Evolutionary conservation across 495 filamentous ascomycete species (phyloP), one percentile per base, ranked within the genome.

Genomic region (Choiromyces venosus): DNA sequence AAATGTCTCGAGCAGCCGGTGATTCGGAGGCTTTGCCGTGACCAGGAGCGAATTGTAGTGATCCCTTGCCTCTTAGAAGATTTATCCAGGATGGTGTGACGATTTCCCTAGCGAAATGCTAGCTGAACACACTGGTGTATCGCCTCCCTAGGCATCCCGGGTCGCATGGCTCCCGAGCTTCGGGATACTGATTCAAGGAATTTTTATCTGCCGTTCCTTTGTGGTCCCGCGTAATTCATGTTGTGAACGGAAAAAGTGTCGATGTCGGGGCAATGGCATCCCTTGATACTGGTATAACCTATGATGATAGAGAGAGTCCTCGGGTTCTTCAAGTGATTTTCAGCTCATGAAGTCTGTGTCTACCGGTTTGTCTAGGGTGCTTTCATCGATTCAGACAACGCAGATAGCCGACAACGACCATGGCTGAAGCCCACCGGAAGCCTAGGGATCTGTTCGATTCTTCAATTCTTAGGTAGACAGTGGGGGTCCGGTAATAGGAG

Each of bases 111-210:
- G 52, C 7, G 21, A 56, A 29, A 56, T 29, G n/a, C 52, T 29
- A 33, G 52, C 52, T 33, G 52, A 25, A 61, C 33, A 16, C 52
- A 61, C 52, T 8, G n/a, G 10, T 61, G 52, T 33, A 61, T 6
- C 46, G 29, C 46, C 10, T 25, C 52, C 7, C 25, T 29, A 4
- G 25, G 12, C 9, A 61, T 61, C 16, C 12, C 25, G 52, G 0
- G 52, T 16, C 33, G 52, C 52, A 16, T 25, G 52, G 14, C 52
- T 33, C 52, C 52, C 25, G 25, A 33, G 10, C 52, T 61, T 61
- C 52, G 52, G 52, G 25, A 61, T 61, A 61, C 52, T 33, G 52
- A 16, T 61, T 56, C n/a, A 56, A 56, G 52, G 52, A 56, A 56
- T 25, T 56, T 10, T 56, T 56, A n/a, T 29, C 52, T 29, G 25